Base-by-base conservation (phyloP, 306 rosid species). In the Castanea sativa region DNA sequence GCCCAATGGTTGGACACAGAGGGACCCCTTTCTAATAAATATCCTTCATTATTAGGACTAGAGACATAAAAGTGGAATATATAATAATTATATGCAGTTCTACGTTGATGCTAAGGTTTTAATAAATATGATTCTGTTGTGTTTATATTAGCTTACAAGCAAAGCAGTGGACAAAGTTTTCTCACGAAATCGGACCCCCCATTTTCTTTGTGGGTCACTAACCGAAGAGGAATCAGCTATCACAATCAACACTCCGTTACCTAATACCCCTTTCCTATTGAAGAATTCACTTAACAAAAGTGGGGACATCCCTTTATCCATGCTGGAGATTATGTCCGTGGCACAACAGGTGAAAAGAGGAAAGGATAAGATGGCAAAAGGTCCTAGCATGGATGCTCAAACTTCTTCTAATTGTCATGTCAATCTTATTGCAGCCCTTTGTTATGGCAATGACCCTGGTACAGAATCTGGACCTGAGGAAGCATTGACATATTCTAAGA, bases 181-280 rank as follows among this genome's bases (percentile, higher is more conserved):
- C 70, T 13, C 71, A 25, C 84, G 83, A 29, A 43, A 80, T 76
- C 85, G 91, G 51, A 64, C 73, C 64, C 94, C 92, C 14, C 91
- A 81, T 80, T 89, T 87, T 79, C 78, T 90, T 51, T 95, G 98
- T 38, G 95, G 93, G 15, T 95, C 92, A 49, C 10, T 89, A 30
- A 82, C 87, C 8, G 90, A 86, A 73, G 97, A 92, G 75, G 86
- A 85, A 56, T 87, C 97, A 29, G 77, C 83, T 51, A 78, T 92
- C 60, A 80, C 88, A 51, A 75, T 95, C 88, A 88, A 81, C 74
- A 84, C 89, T 74, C 85, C 94, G 14, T 53, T 33, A 43, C 49
- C 86, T 79, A 65, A 84, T 61, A 14, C 81, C 64, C 97, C 90
- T 30, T 80, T 84, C 74, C 92, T 73, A 13, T 41, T 86, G 82